These are phyloP conservation scores for Fremontodendron californicum DNA, from an alignment of 345 rosid species.

Conservation along the genomic window DNA sequence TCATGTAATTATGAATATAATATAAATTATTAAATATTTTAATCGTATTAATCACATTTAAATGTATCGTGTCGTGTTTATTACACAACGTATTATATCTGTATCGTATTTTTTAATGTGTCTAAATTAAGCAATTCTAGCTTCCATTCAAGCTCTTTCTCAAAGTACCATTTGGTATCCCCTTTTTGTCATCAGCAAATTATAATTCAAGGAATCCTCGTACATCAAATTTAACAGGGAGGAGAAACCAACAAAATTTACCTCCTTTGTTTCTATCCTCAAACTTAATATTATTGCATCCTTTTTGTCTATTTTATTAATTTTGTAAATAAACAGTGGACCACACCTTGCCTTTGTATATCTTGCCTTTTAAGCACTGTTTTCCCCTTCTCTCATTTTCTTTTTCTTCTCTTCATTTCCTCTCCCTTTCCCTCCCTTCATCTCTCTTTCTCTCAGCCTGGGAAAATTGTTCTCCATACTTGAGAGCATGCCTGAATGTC, in stretches of 20 bases:
- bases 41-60: no score
- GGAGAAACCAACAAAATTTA: slow-evolving; percentile 8
- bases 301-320: slow-evolving; percentile 26
- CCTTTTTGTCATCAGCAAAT: neutral
- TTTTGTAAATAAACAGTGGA: slow-evolving; percentile 1
- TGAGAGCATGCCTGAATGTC: slow-evolving; percentile 96
- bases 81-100: no score
- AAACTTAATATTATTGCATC: slow-evolving; percentile 4
- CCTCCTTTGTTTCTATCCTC: slow-evolving; percentile 20
- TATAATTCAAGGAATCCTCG: slow-evolving; percentile 13
- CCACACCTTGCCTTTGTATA: slow-evolving; percentile 28
- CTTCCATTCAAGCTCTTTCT: slow-evolving; percentile 9
- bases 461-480: slow-evolving; percentile 10
- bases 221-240: slow-evolving; percentile 12
- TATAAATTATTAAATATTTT: no score
- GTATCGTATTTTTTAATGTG: no score
- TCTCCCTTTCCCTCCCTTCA: slow-evolving; percentile 21
- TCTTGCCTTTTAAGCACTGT: slow-evolving; percentile 82
- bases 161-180: neutral
- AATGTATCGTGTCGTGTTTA: no score
- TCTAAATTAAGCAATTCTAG: no score
- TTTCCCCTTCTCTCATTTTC: slow-evolving; percentile 28
- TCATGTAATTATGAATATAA: no score
- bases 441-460: slow-evolving; percentile 13
- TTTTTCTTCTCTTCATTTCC: slow-evolving; percentile 16